Conservation (phyloP, 495 filamentous ascomycete species). For the Pseudoneurospora amorphoporcata region DNA sequence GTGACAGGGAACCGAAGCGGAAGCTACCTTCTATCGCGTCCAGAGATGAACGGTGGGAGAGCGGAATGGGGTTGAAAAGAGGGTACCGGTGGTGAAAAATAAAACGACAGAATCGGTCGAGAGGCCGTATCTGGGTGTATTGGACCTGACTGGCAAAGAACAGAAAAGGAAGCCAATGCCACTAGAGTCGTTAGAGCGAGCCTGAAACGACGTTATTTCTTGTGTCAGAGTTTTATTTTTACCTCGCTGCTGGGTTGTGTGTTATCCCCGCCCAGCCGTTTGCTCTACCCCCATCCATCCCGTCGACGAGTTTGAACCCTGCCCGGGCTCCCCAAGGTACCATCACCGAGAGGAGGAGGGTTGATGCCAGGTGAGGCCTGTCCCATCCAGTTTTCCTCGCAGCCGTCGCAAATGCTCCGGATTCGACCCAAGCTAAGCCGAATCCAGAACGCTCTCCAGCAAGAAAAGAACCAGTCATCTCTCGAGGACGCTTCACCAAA, state of each 20-base stretch:
- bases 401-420: slow-evolving; percentile 17
- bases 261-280: background rate
- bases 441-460: background rate
- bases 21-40: background rate
- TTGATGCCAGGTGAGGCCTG: background rate
- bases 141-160: background rate
- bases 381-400: background rate
- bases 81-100: background rate
- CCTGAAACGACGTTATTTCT: background rate
- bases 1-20: background rate
- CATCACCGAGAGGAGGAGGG: background rate
- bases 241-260: background rate
- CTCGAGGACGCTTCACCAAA: background rate
- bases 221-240: background rate
- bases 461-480: background rate
- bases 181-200: background rate
- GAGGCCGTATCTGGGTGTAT: background rate
- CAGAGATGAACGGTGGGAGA: background rate
- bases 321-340: background rate
- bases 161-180: background rate
- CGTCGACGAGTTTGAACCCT: background rate
- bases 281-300: background rate
- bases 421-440: background rate
- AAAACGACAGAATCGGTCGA: background rate
- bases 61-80: background rate